These are phyloP conservation scores for Jaapia argillacea DNA, from an alignment of 768 basidiomycete species.

Conservation along the genomic window DNA sequence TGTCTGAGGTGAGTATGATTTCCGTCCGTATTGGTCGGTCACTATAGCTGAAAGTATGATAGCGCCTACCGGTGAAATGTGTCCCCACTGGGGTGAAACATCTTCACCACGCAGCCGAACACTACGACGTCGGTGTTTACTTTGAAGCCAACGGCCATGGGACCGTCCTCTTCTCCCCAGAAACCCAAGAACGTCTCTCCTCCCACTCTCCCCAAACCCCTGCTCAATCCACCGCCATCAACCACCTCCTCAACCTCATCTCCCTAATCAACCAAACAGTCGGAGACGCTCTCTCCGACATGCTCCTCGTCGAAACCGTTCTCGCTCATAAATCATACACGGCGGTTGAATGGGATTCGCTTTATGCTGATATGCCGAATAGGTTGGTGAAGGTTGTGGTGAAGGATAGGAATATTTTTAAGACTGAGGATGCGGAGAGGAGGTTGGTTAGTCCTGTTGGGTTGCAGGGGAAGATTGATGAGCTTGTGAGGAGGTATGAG, in stretches of 20 bases:
- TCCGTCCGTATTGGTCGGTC: background rate
- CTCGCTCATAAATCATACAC: conserved; percentile 84
- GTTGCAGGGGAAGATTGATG: conserved; percentile 76
- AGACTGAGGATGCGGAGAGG: conserved; percentile 90
- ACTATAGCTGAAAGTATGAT: background rate
- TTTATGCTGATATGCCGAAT: conserved; percentile 92
- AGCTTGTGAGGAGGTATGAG: conserved; percentile 65
- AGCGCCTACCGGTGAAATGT: conserved; percentile 92
- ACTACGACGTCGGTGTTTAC: conserved; percentile 94
- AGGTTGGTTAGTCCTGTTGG: conserved; percentile 71
- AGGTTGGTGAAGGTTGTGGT: conserved; percentile 91
- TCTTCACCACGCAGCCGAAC: conserved; percentile 93
- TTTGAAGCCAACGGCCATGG: conserved; percentile 99
- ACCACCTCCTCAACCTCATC: conserved; percentile 66
- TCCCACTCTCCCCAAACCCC: conserved; percentile 68
- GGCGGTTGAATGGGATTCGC: conserved; percentile 80
- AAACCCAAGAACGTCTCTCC: conserved; percentile 52
- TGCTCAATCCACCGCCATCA: conserved; percentile 72
- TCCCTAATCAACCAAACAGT: conserved; percentile 96
- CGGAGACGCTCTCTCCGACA: conserved; percentile 92
- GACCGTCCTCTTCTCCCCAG: conserved; percentile 86
- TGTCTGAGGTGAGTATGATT: conserved; percentile 51
- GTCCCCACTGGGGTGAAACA: conserved; percentile 97
- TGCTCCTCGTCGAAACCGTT: conserved; percentile 90
- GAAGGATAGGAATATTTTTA: conserved; percentile 69